Percentiles rank a stretch among this genome's conserved stretches.
Evolutionary conservation across 805 yeast genomes (phyloP).

Genomic region (Clavispora fructus): DNA sequence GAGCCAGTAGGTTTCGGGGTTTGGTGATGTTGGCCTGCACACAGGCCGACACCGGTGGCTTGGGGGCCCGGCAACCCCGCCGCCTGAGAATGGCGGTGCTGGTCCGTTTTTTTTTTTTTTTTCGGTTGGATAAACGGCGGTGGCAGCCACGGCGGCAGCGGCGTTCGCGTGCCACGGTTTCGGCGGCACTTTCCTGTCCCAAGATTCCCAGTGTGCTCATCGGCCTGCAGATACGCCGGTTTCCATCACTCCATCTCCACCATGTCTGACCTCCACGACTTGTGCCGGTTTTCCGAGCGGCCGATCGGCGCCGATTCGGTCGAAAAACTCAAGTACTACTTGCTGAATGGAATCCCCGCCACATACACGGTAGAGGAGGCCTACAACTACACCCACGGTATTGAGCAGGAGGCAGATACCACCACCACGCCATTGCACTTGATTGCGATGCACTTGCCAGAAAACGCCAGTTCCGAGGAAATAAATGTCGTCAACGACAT

Average conservation of each 20-base stretch:
- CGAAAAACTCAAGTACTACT: conserved; percentile 38
- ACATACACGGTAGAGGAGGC: conserved; percentile 81
- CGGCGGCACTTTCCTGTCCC: background rate
- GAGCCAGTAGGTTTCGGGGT: background rate
- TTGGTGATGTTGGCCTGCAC: background rate
- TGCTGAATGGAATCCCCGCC: conserved; percentile 69
- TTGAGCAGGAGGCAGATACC: conserved; percentile 26
- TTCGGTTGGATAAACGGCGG: too few species aligned
- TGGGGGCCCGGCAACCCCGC: too few species aligned
- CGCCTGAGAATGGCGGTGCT: too few species aligned
- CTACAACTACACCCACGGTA: conserved; percentile 46
- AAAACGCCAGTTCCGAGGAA: conserved; percentile 42
- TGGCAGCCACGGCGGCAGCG: too few species aligned
- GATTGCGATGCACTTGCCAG: conserved; percentile 51
- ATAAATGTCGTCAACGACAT: conserved; percentile 40
- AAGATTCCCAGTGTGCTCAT: background rate
- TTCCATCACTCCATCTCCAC: background rate
- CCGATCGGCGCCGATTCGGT: conserved; percentile 49
- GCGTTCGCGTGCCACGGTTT: too few species aligned
- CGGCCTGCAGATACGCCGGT: background rate
- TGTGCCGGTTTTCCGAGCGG: conserved; percentile 43
- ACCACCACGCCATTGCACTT: conserved; percentile 81
- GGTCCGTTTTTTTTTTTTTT: too few species aligned
- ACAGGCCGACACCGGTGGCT: background rate
- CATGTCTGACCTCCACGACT: conserved; percentile 72